A percentile compares a stretch with the other conserved stretches of the same genome.
These are phyloP conservation scores for Gossypium schwendimanii DNA, from an alignment of 441 rosid species.

Conservation along the genomic window DNA sequence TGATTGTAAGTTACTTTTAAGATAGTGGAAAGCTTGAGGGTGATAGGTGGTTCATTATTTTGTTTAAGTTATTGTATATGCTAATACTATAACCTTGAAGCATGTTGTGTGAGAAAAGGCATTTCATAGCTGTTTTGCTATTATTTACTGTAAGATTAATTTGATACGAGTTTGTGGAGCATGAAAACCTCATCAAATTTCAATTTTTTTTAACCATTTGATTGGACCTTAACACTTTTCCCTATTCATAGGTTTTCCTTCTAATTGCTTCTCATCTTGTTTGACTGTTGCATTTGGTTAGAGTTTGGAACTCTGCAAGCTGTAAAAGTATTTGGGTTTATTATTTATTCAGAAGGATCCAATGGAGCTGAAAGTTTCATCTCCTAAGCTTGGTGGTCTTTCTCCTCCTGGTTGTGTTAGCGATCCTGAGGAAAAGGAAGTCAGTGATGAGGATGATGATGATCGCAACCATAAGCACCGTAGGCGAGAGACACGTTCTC, in stretches of 20 bases:
- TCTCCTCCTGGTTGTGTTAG: conserved; percentile 58
- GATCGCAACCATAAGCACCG: conserved; percentile 99
- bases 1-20: neutral
- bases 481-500: conserved; percentile 59
- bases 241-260: conserved; percentile 18
- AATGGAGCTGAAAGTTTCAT: conserved; percentile 77
- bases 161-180: neutral
- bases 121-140: neutral
- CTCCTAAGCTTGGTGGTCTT: conserved; percentile 53
- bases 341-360: conserved; percentile 18
- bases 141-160: neutral
- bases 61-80: neutral
- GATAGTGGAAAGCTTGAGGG: neutral
- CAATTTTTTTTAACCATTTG: neutral
- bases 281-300: conserved; percentile 12
- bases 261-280: conserved; percentile 8
- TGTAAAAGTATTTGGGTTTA: conserved; percentile 10
- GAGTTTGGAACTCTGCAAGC: conserved; percentile 29
- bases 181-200: neutral
- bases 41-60: neutral
- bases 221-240: conserved; percentile 2
- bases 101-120: neutral
- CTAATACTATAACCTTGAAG: too few relatives aligned
- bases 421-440: conserved; percentile 89
- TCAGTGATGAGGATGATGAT: conserved; percentile 96